Conservation (phyloP, 75 land plant genomes). For the Azolla pinnata region DNA sequence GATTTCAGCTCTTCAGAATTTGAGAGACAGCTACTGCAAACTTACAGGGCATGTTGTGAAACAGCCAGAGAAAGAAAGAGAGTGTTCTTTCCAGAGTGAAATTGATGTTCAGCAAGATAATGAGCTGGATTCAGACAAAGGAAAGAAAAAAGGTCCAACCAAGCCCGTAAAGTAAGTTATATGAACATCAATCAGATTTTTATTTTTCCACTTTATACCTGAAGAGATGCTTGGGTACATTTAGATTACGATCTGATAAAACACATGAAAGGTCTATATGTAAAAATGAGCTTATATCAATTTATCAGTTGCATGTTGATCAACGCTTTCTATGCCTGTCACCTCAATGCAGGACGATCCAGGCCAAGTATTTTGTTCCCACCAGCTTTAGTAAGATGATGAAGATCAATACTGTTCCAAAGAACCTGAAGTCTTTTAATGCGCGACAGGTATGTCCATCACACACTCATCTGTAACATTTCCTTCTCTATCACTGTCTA, state of each 20-base stretch:
- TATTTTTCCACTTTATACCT: too few relatives aligned
- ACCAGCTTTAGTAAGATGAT: conserved; percentile 33
- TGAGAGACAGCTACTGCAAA: conserved; percentile 9
- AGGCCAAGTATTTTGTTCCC: conserved; percentile 17
- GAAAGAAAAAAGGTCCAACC: conserved; percentile 4
- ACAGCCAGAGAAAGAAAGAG: conserved; percentile 4
- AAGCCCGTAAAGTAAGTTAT: too few relatives aligned
- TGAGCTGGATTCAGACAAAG: conserved; percentile 7
- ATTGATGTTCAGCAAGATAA: not conserved
- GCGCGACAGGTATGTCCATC: conserved; percentile 24
- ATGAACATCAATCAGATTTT: too few relatives aligned
- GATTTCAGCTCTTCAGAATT: conserved; percentile 1
- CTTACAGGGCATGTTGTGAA: conserved; percentile 10
- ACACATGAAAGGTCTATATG: too few relatives aligned
- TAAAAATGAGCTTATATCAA: too few relatives aligned
- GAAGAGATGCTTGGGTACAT: too few relatives aligned
- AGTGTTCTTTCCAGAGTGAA: not conserved
- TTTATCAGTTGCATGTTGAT: not conserved
- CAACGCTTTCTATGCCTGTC: not conserved
- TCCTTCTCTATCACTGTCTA: too few relatives aligned
- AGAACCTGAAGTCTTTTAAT: conserved; percentile 27
- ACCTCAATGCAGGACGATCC: not conserved
- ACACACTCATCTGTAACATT: not conserved
- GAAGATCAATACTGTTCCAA: conserved; percentile 31
- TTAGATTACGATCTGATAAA: too few relatives aligned